Conservation (phyloP, 1,139 yeast species). For the Candida albicans region DNA sequence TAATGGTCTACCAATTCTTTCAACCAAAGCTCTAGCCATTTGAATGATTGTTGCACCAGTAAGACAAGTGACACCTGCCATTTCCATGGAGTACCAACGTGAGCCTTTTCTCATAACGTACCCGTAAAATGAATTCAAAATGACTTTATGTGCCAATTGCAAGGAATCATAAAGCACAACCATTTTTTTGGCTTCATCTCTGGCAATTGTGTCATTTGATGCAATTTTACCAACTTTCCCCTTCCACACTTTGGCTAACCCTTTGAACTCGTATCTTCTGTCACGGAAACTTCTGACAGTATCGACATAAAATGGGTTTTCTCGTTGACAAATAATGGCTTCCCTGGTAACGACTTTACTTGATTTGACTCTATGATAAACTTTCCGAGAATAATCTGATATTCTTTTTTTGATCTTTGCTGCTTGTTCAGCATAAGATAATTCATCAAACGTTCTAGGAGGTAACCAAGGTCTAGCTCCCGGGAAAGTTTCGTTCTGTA, state of each 20-base stretch:
- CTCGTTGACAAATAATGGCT: conserved; percentile 95
- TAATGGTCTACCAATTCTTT: conserved; percentile 89
- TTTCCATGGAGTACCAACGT: conserved; percentile 98
- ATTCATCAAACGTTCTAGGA: conserved; percentile 66
- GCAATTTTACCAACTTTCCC: conserved; percentile 63
- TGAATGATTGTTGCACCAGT: conserved; percentile 98
- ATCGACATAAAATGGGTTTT: conserved; percentile 93
- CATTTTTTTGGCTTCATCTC: conserved; percentile 91
- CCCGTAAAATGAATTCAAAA: conserved; percentile 94
- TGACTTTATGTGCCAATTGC: conserved; percentile 96
- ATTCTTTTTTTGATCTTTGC: conserved; percentile 71
- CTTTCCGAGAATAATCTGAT: conserved; percentile 83
- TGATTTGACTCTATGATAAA: conserved; percentile 76
- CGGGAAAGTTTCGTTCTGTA: conserved; percentile 79
- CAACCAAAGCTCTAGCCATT: conserved; percentile 93
- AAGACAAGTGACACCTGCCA: conserved; percentile 98
- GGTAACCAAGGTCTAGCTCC: conserved; percentile 57
- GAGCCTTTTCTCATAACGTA: conserved; percentile 99
- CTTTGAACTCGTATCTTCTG: conserved; percentile 93
- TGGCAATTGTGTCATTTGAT: conserved; percentile 54
- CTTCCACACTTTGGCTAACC: conserved; percentile 92
- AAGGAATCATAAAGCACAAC: conserved; percentile 90
- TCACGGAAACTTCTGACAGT: conserved; percentile 95
- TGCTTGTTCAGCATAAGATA: conserved; percentile 79
- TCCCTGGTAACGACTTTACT: conserved; percentile 87